Conservation (phyloP, 108 stramenopile species). For the Poteriospumella lacustris region DNA sequence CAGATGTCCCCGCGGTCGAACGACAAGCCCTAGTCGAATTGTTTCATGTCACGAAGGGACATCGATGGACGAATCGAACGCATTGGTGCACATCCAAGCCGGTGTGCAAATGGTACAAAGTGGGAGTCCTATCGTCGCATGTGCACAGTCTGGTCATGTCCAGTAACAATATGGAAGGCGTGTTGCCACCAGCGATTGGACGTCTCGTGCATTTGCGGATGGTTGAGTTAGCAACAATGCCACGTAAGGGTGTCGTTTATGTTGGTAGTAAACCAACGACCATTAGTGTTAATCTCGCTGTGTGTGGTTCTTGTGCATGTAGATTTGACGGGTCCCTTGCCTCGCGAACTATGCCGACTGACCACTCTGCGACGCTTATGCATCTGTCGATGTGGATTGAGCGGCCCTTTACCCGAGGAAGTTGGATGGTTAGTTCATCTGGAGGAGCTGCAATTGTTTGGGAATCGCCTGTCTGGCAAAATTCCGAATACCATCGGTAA, state of each 20-base stretch:
- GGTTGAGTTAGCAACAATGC: conserved; percentile 29
- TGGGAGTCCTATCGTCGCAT: conserved; percentile 20
- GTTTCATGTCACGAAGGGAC: conserved; percentile 1
- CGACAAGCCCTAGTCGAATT: not conserved
- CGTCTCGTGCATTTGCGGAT: conserved; percentile 8
- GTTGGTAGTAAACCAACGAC: not conserved
- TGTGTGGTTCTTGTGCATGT: not conserved
- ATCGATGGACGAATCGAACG: not conserved
- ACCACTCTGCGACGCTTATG: conserved; percentile 10
- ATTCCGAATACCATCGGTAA: not conserved
- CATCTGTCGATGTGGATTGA: conserved; percentile 22
- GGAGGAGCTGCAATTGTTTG: conserved; percentile 29
- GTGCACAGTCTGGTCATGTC: conserved; percentile 31
- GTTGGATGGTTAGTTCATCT: not conserved
- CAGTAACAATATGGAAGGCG: conserved; percentile 18
- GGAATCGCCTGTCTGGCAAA: conserved; percentile 3
- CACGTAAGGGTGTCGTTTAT: conserved; percentile 1
- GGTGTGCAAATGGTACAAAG: conserved; percentile 24
- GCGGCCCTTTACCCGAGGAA: not conserved
- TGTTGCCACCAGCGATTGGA: not conserved
- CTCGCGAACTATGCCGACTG: not conserved
- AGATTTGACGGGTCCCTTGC: not conserved
- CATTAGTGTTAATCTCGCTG: not conserved
- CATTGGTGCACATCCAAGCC: not conserved
- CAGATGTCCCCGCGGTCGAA: not conserved